Evolutionary conservation across 331 rosid species (phyloP).

Genomic region (Stylosanthes scabra): DNA sequence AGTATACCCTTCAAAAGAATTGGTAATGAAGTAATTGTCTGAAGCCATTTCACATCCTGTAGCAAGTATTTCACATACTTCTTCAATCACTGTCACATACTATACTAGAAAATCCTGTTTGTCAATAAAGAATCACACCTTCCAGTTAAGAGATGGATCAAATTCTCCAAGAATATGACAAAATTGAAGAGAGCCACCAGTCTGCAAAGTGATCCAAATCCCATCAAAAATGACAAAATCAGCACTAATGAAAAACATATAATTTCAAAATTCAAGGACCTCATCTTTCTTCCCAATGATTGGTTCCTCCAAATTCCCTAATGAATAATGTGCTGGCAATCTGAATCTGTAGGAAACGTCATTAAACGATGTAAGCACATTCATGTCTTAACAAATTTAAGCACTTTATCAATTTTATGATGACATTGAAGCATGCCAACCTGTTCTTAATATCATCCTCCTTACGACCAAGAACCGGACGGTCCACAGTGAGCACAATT

Average conservation of each 20-base stretch:
- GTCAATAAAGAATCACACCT: constrained; percentile 36
- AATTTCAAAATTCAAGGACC: too few relatives aligned
- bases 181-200: too few relatives aligned
- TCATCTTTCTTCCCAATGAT: too few relatives aligned
- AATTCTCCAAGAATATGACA: constrained; percentile 9
- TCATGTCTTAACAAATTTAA: constrained; percentile 8
- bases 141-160: constrained; percentile 52
- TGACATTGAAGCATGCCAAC: constrained; percentile 28
- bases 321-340: constrained; percentile 64
- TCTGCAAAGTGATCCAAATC: too few relatives aligned
- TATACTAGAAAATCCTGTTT: constrained; percentile 55
- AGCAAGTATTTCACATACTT: constrained; percentile 63
- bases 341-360: constrained; percentile 59
- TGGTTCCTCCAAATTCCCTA: constrained; percentile 81
- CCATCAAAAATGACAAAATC: too few relatives aligned
- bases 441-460: constrained; percentile 96
- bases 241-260: too few relatives aligned
- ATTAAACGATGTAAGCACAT: neutral
- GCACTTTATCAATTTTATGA: neutral
- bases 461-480: constrained; percentile 88
- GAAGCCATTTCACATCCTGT: too few relatives aligned
- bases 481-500: constrained; percentile 88
- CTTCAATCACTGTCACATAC: too few relatives aligned
- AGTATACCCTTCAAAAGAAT: constrained; percentile 84
- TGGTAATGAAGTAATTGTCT: constrained; percentile 55